phyloP scores from a whole-genome alignment of 768 basidiomycete genomes.

The Termitomyces sp. region DNA sequence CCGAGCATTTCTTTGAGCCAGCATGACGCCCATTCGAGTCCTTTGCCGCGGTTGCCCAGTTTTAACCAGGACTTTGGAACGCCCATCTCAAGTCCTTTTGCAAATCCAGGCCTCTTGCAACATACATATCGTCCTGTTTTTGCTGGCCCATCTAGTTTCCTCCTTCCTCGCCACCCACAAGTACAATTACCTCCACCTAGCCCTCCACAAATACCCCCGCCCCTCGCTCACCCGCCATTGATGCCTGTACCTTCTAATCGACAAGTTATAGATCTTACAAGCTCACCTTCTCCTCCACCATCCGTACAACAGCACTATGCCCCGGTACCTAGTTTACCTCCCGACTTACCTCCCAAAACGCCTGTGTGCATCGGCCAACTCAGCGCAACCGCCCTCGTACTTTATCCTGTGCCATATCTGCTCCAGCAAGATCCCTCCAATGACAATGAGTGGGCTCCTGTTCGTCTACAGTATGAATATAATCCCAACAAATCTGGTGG shows the following conservation, averaged over 20 bases:
- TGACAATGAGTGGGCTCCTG: conserved; percentile 61
- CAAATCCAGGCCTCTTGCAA: conserved; percentile 15
- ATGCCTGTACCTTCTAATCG: conserved; percentile 23
- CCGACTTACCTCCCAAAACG: conserved; percentile 69
- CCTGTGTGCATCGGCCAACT: conserved; percentile 88
- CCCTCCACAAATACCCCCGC: conserved; percentile 15
- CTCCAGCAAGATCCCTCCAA: conserved; percentile 33
- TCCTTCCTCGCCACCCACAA: conserved; percentile 19
- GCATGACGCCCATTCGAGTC: conserved; percentile 2
- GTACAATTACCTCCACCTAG: conserved; percentile 20
- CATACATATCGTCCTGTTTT: conserved; percentile 43
- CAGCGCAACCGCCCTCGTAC: conserved; percentile 73
- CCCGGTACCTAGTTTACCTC: conserved; percentile 31
- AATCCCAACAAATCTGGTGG: conserved; percentile 46
- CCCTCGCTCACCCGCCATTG: conserved; percentile 15
- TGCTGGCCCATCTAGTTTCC: conserved; percentile 35
- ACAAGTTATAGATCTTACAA: conserved; percentile 74
- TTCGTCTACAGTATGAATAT: conserved; percentile 69
- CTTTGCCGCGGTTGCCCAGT: conserved; percentile 18
- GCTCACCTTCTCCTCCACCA: conserved; percentile 53
- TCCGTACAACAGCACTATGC: conserved; percentile 19
- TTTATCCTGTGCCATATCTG: conserved; percentile 77
- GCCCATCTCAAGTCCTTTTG: conserved; percentile 11
- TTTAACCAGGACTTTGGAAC: conserved; percentile 10
- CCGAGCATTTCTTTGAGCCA: conserved; percentile 3